These are phyloP conservation scores for Aspergillus funiculosus DNA, from an alignment of 495 filamentous ascomycete genomes.

Conservation along the genomic window DNA sequence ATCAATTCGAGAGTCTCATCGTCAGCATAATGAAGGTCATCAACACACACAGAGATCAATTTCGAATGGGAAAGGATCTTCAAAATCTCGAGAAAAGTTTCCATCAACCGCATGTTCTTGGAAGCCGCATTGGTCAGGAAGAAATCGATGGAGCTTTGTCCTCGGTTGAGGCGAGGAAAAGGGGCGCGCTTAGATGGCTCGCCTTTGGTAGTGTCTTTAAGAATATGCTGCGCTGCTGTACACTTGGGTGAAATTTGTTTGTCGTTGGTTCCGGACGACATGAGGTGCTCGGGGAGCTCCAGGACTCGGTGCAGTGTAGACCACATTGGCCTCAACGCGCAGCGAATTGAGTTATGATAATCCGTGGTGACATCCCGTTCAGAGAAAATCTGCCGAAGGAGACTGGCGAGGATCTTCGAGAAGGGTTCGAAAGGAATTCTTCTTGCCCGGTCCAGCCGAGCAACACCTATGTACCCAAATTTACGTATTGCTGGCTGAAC, in stretches of 20 bases:
- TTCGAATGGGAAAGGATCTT: conserved; percentile 69
- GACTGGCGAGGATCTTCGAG: conserved; percentile 68
- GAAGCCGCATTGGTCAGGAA: conserved; percentile 61
- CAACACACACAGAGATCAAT: conserved; percentile 76
- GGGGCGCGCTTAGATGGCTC: conserved; percentile 33
- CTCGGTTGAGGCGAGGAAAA: conserved; percentile 32
- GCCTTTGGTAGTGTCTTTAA: conserved; percentile 26
- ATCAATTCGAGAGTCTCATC: conserved; percentile 78
- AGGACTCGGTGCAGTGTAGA: conserved; percentile 67
- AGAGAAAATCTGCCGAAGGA: conserved; percentile 87
- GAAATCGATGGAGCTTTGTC: conserved; percentile 62
- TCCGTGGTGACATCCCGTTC: conserved; percentile 78
- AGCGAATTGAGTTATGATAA: conserved; percentile 70
- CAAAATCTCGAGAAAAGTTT: conserved; percentile 78
- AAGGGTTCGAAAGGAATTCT: conserved; percentile 79
- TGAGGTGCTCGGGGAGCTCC: conserved; percentile 70
- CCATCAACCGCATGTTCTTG: conserved; percentile 73
- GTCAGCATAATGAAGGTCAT: conserved; percentile 84
- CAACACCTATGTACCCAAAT: conserved; percentile 72
- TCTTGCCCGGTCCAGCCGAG: conserved; percentile 79
- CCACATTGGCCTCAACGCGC: conserved; percentile 72
- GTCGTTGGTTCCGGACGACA: conserved; percentile 42
- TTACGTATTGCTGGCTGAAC: conserved; percentile 67
- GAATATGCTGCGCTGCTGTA: conserved; percentile 26
- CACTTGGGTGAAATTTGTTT: conserved; percentile 31